These are phyloP conservation scores for Strigomonas culicis DNA, from an alignment of 208 protist species.

Conservation along the genomic window DNA sequence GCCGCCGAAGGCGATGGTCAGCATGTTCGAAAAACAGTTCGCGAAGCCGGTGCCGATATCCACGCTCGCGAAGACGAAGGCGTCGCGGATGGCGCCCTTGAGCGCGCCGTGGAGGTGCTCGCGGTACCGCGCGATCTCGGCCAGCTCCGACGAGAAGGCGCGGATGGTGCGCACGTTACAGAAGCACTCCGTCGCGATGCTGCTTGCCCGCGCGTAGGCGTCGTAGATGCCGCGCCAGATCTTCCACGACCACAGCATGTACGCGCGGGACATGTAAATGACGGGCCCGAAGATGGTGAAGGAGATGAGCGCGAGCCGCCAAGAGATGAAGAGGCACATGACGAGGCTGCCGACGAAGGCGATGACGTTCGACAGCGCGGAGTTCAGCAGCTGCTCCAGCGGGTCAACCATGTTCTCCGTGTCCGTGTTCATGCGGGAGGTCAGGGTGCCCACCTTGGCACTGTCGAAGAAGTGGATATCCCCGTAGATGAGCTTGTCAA, in stretches of 20 bases:
- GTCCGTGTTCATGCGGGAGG: conserved; percentile 61
- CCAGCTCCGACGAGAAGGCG: conserved; percentile 49
- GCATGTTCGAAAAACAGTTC: conserved; percentile 26
- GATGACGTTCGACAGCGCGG: conserved; percentile 38
- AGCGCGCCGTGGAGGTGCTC: conserved; percentile 35
- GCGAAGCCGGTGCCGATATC: conserved; percentile 30
- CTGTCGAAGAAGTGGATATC: conserved; percentile 52
- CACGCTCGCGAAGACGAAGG: conserved; percentile 30
- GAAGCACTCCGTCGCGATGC: conserved; percentile 49
- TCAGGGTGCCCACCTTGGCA: conserved; percentile 44
- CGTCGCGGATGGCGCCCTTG: conserved; percentile 33
- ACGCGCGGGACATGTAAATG: conserved; percentile 41
- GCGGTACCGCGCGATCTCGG: conserved; percentile 29
- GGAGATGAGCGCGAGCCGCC: conserved; percentile 49
- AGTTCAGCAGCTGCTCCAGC: conserved; percentile 38
- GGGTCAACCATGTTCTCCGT: conserved; percentile 49
- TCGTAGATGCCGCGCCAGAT: conserved; percentile 52
- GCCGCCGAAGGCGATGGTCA: conserved; percentile 46
- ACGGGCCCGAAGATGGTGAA: conserved; percentile 46
- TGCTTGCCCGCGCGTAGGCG: conserved; percentile 44
- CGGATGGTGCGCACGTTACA: conserved; percentile 61
- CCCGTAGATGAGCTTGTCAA: conserved; percentile 43
- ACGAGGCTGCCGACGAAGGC: conserved; percentile 31
- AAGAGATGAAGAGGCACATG: conserved; percentile 47
- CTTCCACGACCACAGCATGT: conserved; percentile 34